Conservation (phyloP, 768 basidiomycete species). For the Lenzites betulinus region DNA sequence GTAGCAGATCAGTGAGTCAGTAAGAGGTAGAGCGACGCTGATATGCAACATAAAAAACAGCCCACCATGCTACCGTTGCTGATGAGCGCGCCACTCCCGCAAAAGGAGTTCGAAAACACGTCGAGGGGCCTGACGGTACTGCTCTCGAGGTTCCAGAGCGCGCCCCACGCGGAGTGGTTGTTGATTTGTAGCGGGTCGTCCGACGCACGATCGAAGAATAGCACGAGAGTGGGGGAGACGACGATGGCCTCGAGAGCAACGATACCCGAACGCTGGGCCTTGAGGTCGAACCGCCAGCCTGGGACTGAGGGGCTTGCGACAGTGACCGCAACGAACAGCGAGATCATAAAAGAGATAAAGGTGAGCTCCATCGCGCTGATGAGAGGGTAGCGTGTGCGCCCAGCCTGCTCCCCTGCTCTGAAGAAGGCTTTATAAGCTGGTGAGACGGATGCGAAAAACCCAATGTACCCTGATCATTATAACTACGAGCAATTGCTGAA, state of each 20-base stretch:
- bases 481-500: too few relatives aligned
- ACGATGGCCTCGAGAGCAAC: slow-evolving; percentile 76
- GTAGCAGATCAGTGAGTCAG: slow-evolving; percentile 22
- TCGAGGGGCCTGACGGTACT: slow-evolving; percentile 60
- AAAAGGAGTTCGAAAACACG: slow-evolving; percentile 82
- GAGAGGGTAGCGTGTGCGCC: too few relatives aligned
- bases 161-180: slow-evolving; percentile 82
- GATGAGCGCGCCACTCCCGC: slow-evolving; percentile 63
- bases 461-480: too few relatives aligned
- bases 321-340: not conserved
- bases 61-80: slow-evolving; percentile 31
- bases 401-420: too few relatives aligned
- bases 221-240: slow-evolving; percentile 68
- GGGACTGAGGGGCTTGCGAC: slow-evolving; percentile 15
- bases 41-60: slow-evolving; percentile 17
- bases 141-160: slow-evolving; percentile 68
- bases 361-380: too few relatives aligned
- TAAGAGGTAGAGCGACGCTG: too few relatives aligned
- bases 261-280: slow-evolving; percentile 73
- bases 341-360: not conserved
- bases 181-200: slow-evolving; percentile 75
- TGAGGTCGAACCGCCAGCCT: slow-evolving; percentile 32
- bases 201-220: slow-evolving; percentile 83
- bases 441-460: too few relatives aligned
- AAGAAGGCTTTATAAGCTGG: too few relatives aligned